Evolutionary conservation across 306 rosid species (phyloP), one percentile per base, ranked within the genome.

Genomic region (Cyamopsis tetragonoloba): DNA sequence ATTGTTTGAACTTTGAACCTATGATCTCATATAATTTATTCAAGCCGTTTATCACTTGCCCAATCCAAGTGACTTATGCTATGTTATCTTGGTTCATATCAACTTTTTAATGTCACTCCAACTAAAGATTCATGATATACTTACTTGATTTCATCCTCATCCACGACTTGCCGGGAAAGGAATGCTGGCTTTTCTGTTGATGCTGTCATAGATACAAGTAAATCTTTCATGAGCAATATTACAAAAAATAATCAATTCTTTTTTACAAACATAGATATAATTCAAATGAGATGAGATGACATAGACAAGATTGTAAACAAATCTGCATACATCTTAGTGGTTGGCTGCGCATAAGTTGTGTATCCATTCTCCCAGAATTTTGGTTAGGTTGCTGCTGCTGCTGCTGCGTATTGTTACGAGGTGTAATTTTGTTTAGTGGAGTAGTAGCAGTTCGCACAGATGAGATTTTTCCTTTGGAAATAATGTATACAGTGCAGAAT

Each of bases 401-500:
- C 50, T 23, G 68, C 50, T 34, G 26, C 14, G 26, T 12, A 43
- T 10, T 65, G 34, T 34, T 62, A 41, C 4, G 74, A 5, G 10
- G 8, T 46, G 51, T 6, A 30, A 70, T 3, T 69, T 75, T 83
- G 13, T 60, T 31, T 7, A 75, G 1, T 3, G 88, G 11, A 39
- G 50, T 10, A 6, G 85, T 66, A 35, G 97, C 86, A 5, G 87
- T 68, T 54, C 70, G 68, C 27, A 89, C 82, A 0, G 76, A 37
- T 12, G 89, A 65, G 56, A 93, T 85, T 66, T 87, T 92, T 61
- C 96, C 96, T 75, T 84, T 87, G 74, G 82, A 24, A 62, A 92
- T 89, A 14, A 80, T 79, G 77, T 89, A 87, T 63, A 92, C 82
- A 3, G 91, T 85, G 82, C 96, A 89, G 78, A 86, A 92, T 14